Evolutionary conservation across 78 protist genomes (phyloP).

Genomic region (Chrysochromulina tobinii): DNA sequence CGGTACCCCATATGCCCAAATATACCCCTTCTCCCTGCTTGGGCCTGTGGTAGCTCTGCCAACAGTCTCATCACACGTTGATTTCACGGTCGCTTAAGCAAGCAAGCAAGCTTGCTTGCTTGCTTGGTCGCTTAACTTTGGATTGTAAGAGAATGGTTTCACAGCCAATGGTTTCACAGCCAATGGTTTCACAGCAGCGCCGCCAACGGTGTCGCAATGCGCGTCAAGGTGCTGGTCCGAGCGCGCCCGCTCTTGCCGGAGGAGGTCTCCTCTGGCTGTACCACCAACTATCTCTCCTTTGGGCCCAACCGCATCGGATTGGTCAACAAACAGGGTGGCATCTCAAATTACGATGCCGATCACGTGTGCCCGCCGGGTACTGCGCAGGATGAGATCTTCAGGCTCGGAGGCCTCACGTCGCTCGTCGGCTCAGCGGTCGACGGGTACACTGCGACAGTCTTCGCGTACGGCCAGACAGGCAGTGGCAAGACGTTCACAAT

Average conservation of each 20-base stretch:
- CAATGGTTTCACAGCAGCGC: no score
- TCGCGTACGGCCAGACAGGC: slow-evolving; percentile 15
- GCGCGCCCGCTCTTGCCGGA: background rate
- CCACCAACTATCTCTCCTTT: background rate
- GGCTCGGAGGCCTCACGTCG: background rate
- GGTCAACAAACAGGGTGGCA: background rate
- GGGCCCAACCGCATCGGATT: background rate
- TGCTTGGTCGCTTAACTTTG: no score
- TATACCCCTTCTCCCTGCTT: no score
- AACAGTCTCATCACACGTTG: no score
- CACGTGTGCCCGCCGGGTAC: background rate
- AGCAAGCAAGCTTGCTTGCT: no score
- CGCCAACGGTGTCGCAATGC: background rate
- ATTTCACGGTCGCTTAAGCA: no score
- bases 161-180: no score
- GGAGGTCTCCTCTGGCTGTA: background rate
- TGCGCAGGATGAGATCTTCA: background rate
- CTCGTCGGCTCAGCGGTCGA: background rate
- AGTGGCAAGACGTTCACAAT: slow-evolving; percentile 15
- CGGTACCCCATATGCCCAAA: no score
- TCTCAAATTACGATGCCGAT: background rate
- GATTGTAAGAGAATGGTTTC: no score
- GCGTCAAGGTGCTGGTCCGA: background rate
- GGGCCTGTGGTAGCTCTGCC: no score
- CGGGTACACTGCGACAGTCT: background rate